Evolutionary conservation across 2,329 filamentous ascomycete species (phyloP), one percentile per base, ranked within the genome.

Genomic region (Sphaerulina populicola): DNA sequence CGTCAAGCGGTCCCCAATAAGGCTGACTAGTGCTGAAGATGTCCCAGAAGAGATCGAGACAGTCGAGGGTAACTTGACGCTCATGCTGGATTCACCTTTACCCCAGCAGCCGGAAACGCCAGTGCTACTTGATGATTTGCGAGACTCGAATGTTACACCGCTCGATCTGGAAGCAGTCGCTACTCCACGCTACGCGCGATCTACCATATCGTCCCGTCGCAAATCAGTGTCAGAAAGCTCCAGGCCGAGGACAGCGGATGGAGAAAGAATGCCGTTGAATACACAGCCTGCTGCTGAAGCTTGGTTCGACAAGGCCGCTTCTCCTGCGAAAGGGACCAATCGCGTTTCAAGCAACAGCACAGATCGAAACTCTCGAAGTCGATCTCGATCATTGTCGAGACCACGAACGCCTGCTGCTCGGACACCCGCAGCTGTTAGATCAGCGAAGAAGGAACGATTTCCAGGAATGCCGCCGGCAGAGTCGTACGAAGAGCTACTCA

Each of bases 191-290:
- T 69, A 66, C 50, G 65, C 64, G 15, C 45, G 59, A 35, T 57
- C 65, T 3, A 68, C 65, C 2, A 47, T 64, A 15, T 55, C 66
- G 2, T 66, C 63, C 14, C 58, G 65, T 33, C 63, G 65, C 21
- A 66, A 66, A 46, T 66, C 65, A 8, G 14, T 37, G 4, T 30
- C 31, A 9, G 48, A 51, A 35, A 27, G 21, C 23, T 38, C n/a
- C 45, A 30, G 30, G 30, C 64, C 64, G n/a, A 51, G 44, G 6
- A 67, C 64, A 14, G 62, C 65, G 7, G 61, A 62, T 44, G 65
- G 64, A 10, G 41, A 44, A 15, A 11, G 41, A 44, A 30, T 21
- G 27, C 23, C 41, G 10, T 3, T 44, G 5, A 30, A 44, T 33
- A 14, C 41, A 31, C 27, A 44, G 41, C 27, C 41, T 23, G 15